Conservation (phyloP, 2,329 filamentous ascomycete genomes). For the Bipolaris oryzae region DNA sequence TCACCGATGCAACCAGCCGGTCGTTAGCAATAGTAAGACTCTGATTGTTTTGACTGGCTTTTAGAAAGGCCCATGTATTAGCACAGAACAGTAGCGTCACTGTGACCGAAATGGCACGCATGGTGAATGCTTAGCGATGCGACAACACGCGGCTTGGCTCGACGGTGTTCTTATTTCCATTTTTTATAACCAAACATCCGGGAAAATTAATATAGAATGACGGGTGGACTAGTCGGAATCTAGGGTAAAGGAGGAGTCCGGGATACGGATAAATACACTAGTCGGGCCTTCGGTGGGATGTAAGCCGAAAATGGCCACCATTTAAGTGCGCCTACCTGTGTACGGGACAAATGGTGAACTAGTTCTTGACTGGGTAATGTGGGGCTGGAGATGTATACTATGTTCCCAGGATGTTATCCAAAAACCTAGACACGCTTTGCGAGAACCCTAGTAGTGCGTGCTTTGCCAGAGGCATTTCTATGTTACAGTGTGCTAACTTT, state of each 20-base stretch:
- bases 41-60: constrained; percentile 24
- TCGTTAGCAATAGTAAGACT: constrained; percentile 53
- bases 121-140: constrained; percentile 7
- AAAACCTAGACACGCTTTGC: neutral
- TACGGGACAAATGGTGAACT: neutral
- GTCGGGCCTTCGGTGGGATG: constrained; percentile 24
- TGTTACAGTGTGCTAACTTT: neutral
- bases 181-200: constrained; percentile 24
- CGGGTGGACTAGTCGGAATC: constrained; percentile 16
- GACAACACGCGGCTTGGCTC: neutral
- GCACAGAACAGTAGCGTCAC: constrained; percentile 20
- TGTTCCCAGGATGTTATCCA: neutral
- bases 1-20: constrained; percentile 53
- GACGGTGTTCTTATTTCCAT: constrained; percentile 7
- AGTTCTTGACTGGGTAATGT: neutral
- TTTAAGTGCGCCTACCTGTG: neutral
- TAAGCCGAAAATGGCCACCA: constrained; percentile 17
- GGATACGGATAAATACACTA: constrained; percentile 14
- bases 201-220: constrained; percentile 24
- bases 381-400: neutral
- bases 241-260: constrained; percentile 24
- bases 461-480: neutral
- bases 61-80: constrained; percentile 22
- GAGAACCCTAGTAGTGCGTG: neutral
- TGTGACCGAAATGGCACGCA: constrained; percentile 17